phyloP scores from a whole-genome alignment of 1,284 basidiomycete species.

The Sanghuangporus sanghuang region DNA sequence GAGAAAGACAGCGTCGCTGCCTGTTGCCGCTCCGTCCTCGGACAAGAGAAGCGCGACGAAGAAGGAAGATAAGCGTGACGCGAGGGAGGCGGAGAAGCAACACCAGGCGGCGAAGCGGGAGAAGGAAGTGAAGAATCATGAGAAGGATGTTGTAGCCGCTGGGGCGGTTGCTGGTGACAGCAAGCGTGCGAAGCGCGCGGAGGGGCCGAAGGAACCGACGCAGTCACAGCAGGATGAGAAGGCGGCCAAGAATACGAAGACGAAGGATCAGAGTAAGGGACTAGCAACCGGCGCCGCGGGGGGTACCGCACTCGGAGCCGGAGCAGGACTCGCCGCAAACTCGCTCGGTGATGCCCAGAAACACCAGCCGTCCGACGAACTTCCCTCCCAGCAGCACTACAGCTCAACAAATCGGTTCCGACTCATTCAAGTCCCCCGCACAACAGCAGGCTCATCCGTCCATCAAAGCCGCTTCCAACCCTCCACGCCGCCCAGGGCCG shows the following conservation, averaged over 20 bases:
- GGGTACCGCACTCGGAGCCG: neutral
- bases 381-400: neutral
- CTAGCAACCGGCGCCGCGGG: neutral
- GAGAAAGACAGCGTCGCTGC: neutral
- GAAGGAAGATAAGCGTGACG: neutral
- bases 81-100: neutral
- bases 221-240: neutral
- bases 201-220: neutral
- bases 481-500: neutral
- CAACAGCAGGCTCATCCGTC: neutral
- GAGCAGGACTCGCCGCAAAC: neutral
- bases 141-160: neutral
- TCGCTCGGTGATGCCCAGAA: neutral
- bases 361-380: neutral
- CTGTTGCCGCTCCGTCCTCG: neutral
- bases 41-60: neutral
- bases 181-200: neutral
- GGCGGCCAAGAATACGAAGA: neutral
- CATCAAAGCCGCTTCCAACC: neutral
- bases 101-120: neutral
- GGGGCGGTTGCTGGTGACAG: neutral
- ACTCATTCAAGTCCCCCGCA: neutral
- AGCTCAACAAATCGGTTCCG: neutral
- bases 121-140: neutral
- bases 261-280: neutral